These are phyloP conservation scores for Sutorius australiensis DNA, from an alignment of 768 basidiomycete species.

Conservation along the genomic window DNA sequence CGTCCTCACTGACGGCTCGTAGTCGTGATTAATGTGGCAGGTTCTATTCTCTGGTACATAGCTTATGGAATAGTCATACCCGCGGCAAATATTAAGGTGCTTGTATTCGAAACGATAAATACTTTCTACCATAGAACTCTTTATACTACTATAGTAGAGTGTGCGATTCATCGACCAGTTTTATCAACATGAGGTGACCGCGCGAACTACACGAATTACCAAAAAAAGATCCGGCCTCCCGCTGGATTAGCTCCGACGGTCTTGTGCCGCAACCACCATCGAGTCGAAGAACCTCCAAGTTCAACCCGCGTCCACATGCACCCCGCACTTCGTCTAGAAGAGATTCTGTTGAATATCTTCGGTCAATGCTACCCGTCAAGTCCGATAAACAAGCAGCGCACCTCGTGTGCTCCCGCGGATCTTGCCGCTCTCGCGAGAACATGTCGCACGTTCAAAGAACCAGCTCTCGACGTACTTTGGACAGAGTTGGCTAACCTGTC, in stretches of 20 bases:
- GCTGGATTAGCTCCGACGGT: not conserved
- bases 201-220: too few species aligned
- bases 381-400: not conserved
- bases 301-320: constrained; percentile 6
- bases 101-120: too few species aligned
- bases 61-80: too few species aligned
- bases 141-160: too few species aligned
- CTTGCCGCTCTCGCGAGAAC: constrained; percentile 4
- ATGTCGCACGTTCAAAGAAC: constrained; percentile 7
- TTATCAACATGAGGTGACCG: too few species aligned
- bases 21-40: too few species aligned
- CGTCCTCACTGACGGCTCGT: too few species aligned
- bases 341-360: constrained; percentile 7
- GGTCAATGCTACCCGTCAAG: not conserved
- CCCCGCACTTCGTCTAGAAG: constrained; percentile 7
- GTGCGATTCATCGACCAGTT: too few species aligned
- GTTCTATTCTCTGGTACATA: too few species aligned
- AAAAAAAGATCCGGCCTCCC: too few species aligned
- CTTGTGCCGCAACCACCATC: not conserved
- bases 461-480: constrained; percentile 5
- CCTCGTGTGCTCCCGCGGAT: not conserved
- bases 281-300: not conserved
- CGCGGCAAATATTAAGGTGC: too few species aligned
- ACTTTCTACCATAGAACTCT: too few species aligned
- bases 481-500: constrained; percentile 3